phyloP scores from a whole-genome alignment of 108 stramenopile genomes.

The Seminavis robusta region DNA sequence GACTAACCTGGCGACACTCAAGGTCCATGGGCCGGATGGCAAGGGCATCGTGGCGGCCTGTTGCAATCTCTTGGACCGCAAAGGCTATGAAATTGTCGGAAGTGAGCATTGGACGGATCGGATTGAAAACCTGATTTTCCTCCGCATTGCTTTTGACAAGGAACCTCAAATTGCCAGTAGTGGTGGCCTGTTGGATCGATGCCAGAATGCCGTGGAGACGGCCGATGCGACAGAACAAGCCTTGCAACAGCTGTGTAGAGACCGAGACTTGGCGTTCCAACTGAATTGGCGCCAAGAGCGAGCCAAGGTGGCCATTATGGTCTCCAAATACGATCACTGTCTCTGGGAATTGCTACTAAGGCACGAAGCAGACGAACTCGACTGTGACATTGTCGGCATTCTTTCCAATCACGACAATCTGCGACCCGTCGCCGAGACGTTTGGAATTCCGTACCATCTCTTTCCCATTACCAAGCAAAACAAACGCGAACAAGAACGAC shows the following conservation, averaged over 20 bases:
- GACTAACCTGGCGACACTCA: conserved; percentile 43
- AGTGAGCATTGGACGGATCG: conserved; percentile 52
- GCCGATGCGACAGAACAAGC: neutral
- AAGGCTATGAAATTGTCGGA: conserved; percentile 68
- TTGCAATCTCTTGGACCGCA: conserved; percentile 55
- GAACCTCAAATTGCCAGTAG: neutral
- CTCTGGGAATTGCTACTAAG: conserved; percentile 82
- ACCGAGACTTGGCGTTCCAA: neutral
- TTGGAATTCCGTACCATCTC: conserved; percentile 65
- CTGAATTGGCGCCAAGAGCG: too few relatives aligned
- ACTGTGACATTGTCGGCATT: conserved; percentile 59
- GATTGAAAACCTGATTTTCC: conserved; percentile 49
- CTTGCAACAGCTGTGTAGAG: neutral
- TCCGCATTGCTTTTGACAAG: conserved; percentile 65
- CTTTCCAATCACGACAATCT: conserved; percentile 77
- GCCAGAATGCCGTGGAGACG: neutral
- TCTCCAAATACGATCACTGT: conserved; percentile 81
- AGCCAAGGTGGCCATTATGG: too few relatives aligned
- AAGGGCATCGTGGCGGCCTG: conserved; percentile 75
- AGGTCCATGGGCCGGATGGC: conserved; percentile 54
- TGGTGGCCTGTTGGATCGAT: neutral
- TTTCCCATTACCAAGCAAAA: conserved; percentile 61
- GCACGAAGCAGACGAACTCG: conserved; percentile 71
- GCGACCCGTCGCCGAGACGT: conserved; percentile 71
- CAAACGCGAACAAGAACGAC: conserved; percentile 58